These are phyloP conservation scores for Zygosaccharomyces siamensis DNA, from an alignment of 805 yeast species.

Conservation along the genomic window DNA sequence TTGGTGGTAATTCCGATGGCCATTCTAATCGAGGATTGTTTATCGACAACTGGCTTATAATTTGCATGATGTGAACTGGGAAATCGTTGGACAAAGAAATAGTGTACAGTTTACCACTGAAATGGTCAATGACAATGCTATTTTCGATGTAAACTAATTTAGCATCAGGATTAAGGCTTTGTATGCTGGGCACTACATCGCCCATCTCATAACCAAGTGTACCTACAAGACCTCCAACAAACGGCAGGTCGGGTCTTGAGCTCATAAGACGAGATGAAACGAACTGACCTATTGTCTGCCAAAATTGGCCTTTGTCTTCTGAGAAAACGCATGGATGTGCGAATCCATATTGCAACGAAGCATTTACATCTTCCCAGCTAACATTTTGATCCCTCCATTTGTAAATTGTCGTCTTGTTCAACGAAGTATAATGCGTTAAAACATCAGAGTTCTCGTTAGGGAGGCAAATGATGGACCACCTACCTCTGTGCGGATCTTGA, in stretches of 20 bases:
- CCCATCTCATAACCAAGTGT: constrained; percentile 87
- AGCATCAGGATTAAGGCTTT: constrained; percentile 56
- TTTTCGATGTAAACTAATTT: constrained; percentile 69
- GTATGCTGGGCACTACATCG: constrained; percentile 39
- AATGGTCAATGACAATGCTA: constrained; percentile 51
- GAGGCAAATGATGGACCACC: constrained; percentile 81
- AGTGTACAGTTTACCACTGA: constrained; percentile 42
- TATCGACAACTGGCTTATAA: constrained; percentile 7
- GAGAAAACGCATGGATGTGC: constrained; percentile 11
- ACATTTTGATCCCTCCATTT: constrained; percentile 28
- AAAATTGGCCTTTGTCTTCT: constrained; percentile 27
- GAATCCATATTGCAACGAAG: not conserved
- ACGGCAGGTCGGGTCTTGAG: constrained; percentile 50
- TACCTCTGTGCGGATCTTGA: constrained; percentile 43
- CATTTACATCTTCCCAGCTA: constrained; percentile 5
- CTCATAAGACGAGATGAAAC: constrained; percentile 18
- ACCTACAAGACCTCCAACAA: constrained; percentile 90
- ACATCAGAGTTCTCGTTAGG: constrained; percentile 45
- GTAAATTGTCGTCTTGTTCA: constrained; percentile 28
- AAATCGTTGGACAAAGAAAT: constrained; percentile 47
- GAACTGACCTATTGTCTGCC: constrained; percentile 26
- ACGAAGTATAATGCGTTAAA: constrained; percentile 58
- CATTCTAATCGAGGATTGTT: constrained; percentile 5
- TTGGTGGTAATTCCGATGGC: constrained; percentile 18
- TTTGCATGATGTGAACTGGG: constrained; percentile 15